A percentile compares a stretch with the other conserved stretches of the same genome.
Evolutionary conservation across 2,329 filamentous ascomycete genomes (phyloP).

Genomic region (Microdochium paspali): DNA sequence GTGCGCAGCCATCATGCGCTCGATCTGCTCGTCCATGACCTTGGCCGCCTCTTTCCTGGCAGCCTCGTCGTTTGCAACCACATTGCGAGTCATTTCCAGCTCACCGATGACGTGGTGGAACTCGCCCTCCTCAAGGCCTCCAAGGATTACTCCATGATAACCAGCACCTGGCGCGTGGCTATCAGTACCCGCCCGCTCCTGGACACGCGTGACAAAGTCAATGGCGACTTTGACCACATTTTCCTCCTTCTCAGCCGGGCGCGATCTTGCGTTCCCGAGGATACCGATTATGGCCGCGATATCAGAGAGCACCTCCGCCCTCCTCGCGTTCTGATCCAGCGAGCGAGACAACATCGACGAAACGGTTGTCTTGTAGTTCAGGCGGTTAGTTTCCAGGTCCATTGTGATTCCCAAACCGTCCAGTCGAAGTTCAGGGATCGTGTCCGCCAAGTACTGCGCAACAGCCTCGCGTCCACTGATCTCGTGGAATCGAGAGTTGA

Average conservation of each 20-base stretch:
- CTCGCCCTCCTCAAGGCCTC: not conserved
- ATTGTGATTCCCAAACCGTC: not conserved
- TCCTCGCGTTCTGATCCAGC: no score
- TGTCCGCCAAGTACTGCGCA: not conserved
- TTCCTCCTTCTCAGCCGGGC: not conserved
- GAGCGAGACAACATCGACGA: no score
- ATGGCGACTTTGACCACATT: not conserved
- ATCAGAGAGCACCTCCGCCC: no score
- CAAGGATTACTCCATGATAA: not conserved
- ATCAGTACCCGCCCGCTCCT: no score
- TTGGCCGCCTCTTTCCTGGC: not conserved
- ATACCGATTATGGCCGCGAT: not conserved
- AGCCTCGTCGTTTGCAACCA: not conserved
- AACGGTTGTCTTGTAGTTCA: no score
- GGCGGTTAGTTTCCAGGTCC: not conserved
- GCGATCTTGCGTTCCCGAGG: not conserved
- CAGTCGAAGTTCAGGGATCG: not conserved
- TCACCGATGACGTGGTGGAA: not conserved
- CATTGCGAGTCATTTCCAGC: not conserved
- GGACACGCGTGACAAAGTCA: not conserved
- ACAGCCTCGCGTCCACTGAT: not conserved
- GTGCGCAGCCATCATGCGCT: not conserved
- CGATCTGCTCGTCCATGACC: not conserved
- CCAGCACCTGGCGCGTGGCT: no score
- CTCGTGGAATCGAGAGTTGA: not conserved